Evolutionary conservation across 495 filamentous ascomycete genomes (phyloP).

Genomic region (Aspergillus saccharolyticus): DNA sequence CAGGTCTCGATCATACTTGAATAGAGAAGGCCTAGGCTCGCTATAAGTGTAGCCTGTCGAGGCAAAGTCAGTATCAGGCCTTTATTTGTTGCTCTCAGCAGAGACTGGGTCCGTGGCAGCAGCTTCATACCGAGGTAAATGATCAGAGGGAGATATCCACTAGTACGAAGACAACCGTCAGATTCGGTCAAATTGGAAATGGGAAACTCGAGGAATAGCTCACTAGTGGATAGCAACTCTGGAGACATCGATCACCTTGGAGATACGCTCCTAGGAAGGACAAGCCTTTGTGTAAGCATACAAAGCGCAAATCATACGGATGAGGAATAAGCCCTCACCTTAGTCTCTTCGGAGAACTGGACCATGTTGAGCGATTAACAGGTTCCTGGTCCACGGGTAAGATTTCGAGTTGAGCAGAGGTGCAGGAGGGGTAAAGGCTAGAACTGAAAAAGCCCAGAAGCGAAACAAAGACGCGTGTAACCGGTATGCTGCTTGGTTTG

Average conservation of each 20-base stretch:
- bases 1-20: conserved; percentile 58
- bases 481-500: neutral
- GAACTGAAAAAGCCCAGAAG: neutral
- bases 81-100: neutral
- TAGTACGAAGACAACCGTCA: conserved; percentile 39
- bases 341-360: conserved; percentile 93
- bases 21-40: conserved; percentile 84
- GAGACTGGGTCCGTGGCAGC: neutral
- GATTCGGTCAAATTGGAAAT: conserved; percentile 14
- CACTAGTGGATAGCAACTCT: conserved; percentile 97
- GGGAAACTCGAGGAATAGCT: conserved; percentile 14
- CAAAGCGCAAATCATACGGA: neutral
- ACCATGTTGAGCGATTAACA: conserved; percentile 51
- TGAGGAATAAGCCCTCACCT: conserved; percentile 50
- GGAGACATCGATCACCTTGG: conserved; percentile 89
- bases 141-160: conserved; percentile 94
- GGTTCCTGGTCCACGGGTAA: neutral
- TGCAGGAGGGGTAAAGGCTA: neutral
- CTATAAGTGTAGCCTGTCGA: conserved; percentile 83
- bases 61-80: conserved; percentile 9
- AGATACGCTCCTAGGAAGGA: conserved; percentile 78
- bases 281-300: neutral
- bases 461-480: neutral
- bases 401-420: neutral
- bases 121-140: conserved; percentile 82